phyloP scores from a whole-genome alignment of 2,329 filamentous ascomycete genomes.

The Venturiaceae sp. region DNA sequence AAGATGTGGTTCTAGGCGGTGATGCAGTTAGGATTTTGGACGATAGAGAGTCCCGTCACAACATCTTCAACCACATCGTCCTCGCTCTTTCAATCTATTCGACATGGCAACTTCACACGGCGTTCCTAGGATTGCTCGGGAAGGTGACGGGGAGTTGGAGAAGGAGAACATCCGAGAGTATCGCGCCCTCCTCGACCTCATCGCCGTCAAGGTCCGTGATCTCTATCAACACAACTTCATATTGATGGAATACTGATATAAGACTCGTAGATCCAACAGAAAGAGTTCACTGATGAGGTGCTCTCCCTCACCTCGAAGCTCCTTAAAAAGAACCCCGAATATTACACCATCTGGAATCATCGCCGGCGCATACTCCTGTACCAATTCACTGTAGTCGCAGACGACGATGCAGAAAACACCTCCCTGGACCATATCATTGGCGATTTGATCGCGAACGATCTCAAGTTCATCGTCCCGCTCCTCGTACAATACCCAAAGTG shows the following conservation, averaged over 20 bases:
- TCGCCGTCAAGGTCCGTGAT: constrained; percentile 52
- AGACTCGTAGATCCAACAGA: constrained; percentile 2
- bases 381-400: constrained; percentile 32
- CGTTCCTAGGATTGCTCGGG: constrained; percentile 54
- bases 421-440: constrained; percentile 13
- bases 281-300: constrained; percentile 31
- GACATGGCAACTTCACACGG: constrained; percentile 50
- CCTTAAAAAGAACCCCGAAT: constrained; percentile 70
- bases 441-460: constrained; percentile 58
- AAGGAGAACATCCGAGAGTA: constrained; percentile 66
- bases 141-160: constrained; percentile 57
- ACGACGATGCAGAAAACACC: constrained; percentile 2
- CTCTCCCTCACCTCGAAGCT: constrained; percentile 64
- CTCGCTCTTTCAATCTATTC: background rate
- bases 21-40: background rate
- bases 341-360: constrained; percentile 87
- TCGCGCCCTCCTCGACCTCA: constrained; percentile 56
- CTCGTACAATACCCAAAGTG: constrained; percentile 86
- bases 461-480: constrained; percentile 74
- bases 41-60: background rate
- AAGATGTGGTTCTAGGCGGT: background rate
- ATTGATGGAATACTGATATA: background rate
- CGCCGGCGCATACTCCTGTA: constrained; percentile 63
- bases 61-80: background rate
- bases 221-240: background rate